Conservation (phyloP, 192 early-diverging fungal species). For the Umbelopsis sp. region DNA sequence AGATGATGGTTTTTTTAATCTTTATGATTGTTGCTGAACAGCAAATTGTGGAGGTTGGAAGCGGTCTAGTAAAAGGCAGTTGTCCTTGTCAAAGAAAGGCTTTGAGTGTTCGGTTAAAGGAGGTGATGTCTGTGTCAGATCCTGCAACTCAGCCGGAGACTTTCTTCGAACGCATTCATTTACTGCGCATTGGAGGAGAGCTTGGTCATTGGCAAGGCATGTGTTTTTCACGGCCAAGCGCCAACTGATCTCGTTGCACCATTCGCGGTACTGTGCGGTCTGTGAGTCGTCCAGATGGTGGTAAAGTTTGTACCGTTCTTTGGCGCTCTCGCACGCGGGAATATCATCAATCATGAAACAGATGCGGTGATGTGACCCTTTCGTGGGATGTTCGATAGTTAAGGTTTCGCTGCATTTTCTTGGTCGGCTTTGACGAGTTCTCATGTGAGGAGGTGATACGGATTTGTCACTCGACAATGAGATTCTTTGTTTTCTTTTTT, state of each 20-base stretch:
- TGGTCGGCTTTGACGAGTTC: background rate
- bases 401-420: constrained; percentile 7
- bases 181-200: background rate
- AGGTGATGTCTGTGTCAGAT: background rate
- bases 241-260: constrained; percentile 17
- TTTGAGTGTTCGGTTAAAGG: background rate
- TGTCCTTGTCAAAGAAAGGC: background rate
- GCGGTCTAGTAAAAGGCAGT: background rate
- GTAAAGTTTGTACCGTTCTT: constrained; percentile 7
- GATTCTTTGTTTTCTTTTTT: constrained; percentile 15
- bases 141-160: constrained; percentile 6
- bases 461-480: no score
- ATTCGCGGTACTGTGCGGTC: constrained; percentile 14
- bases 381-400: background rate
- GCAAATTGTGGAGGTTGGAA: background rate
- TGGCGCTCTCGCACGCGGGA: background rate
- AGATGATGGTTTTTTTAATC: no score
- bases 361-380: background rate
- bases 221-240: constrained; percentile 2
- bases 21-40: background rate
- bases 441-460: no score
- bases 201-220: background rate
- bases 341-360: constrained; percentile 11
- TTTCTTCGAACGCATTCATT: constrained; percentile 17
- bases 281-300: background rate